phyloP scores from a whole-genome alignment of 2,329 filamentous ascomycete genomes.

The Hirsutella minnesotensis region DNA sequence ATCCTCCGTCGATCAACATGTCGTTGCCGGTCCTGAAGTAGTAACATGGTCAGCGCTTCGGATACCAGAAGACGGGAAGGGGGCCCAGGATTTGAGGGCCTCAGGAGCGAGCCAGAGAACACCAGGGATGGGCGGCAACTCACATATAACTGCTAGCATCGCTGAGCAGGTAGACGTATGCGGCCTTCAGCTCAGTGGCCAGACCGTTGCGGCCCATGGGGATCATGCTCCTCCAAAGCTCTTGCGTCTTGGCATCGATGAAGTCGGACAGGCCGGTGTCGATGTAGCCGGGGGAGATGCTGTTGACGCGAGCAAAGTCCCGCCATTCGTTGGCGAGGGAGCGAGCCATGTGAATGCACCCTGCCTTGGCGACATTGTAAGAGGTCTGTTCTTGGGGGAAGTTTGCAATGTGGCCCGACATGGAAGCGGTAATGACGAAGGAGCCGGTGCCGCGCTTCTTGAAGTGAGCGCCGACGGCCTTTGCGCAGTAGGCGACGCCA shows the following conservation, averaged over 20 bases:
- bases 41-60: too few relatives aligned
- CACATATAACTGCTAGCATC: slow-evolving; percentile 62
- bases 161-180: slow-evolving; percentile 66
- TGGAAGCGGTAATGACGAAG: slow-evolving; percentile 58
- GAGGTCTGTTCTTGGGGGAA: slow-evolving; percentile 56
- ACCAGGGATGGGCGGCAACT: too few relatives aligned
- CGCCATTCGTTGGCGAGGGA: slow-evolving; percentile 54
- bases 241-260: slow-evolving; percentile 53
- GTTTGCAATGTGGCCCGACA: slow-evolving; percentile 61
- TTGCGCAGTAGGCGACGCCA: slow-evolving; percentile 56
- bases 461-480: slow-evolving; percentile 52
- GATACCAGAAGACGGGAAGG: too few relatives aligned
- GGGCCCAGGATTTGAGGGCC: too few relatives aligned
- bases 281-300: slow-evolving; percentile 57
- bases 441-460: slow-evolving; percentile 49
- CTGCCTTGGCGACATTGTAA: slow-evolving; percentile 55
- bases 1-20: slow-evolving; percentile 62
- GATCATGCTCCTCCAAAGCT: slow-evolving; percentile 63
- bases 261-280: slow-evolving; percentile 57
- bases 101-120: too few relatives aligned
- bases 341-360: slow-evolving; percentile 33
- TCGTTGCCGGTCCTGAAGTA: slow-evolving; percentile 48
- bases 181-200: slow-evolving; percentile 60
- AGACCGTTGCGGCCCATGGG: slow-evolving; percentile 60
- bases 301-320: slow-evolving; percentile 54